phyloP scores from a whole-genome alignment of 129 eudicot genomes.

The Artemisia tridentata region DNA sequence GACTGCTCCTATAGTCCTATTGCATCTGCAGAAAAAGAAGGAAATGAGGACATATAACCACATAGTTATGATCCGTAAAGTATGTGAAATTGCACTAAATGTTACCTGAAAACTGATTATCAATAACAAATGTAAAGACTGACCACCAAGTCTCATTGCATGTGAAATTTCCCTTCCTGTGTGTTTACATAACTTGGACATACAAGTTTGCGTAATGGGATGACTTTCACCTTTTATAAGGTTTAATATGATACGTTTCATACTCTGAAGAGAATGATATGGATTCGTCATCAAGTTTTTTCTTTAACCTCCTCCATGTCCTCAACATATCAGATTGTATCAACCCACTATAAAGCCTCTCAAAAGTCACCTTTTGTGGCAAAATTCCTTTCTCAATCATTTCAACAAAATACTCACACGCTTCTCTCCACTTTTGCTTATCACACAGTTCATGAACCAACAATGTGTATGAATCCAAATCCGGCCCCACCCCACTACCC shows the following conservation, averaged over 20 bases:
- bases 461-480: constrained; percentile 82
- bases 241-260: constrained; percentile 66
- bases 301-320: constrained; percentile 93
- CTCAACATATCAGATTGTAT: constrained; percentile 82
- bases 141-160: not conserved
- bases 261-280: constrained; percentile 71
- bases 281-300: constrained; percentile 86
- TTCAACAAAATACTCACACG: constrained; percentile 74
- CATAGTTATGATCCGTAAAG: not conserved
- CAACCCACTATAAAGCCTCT: constrained; percentile 71
- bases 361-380: constrained; percentile 92
- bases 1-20: not conserved
- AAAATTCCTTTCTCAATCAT: constrained; percentile 93
- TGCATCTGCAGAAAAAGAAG: not conserved
- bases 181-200: not conserved
- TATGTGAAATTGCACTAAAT: not conserved
- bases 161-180: not conserved
- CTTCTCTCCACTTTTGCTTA: constrained; percentile 71
- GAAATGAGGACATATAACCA: not conserved
- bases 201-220: not conserved
- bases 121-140: not conserved
- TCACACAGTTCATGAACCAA: constrained; percentile 84
- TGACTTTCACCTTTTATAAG: constrained; percentile 68
- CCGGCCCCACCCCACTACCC: constrained; percentile 62
- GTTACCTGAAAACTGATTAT: constrained; percentile 5